Evolutionary conservation across 148 eudicot species (phyloP), one percentile per base, ranked within the genome.

Genomic region (Arbutus unedo): DNA sequence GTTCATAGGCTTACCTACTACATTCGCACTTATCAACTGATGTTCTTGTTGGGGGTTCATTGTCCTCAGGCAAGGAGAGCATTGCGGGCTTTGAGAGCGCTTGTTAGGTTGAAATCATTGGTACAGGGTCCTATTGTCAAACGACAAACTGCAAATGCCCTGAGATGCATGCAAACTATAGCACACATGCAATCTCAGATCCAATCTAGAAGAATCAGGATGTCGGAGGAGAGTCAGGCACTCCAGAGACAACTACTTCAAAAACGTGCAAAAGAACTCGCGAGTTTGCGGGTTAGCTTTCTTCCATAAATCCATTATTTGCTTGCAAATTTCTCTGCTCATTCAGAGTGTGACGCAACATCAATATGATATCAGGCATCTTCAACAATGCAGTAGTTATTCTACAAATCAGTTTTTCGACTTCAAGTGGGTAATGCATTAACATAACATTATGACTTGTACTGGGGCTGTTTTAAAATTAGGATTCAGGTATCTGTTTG

Each of bases 181-280:
- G 93, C 92, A 2, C 93, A 93, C 0, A 90, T 96, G 87, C 99
- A 94, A 77, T 76, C 88, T 62, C 94, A 96, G 91, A 85, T 96
- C 67, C 91, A 88, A 25, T 90, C 91, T 19, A 89, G 95, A 83
- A 92, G 98, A 84, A 77, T 91, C 67, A 90, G 88, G 78, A 94
- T 91, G 95, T 84, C 93, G 0, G 97, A 94, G 88, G 99, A 96
- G 85, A 93, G 93, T 54, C 88, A 88, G 49, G 93, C 93, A 57
- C 90, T 91, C 45, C 97, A 91, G 81, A 91, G 87, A 80, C 95
- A 91, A 81, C 90, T 96, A 45, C 91, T 93, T 60, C 93, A 92
- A 54, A 92, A 93, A 80, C 93, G 90, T 59, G 94, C 89, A 38
- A 94, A 92, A 88, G 96, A 93, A 83, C 90, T 91, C 13, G 91